Evolutionary conservation across 495 filamentous ascomycete genomes (phyloP).

Genomic region (Polyplosphaeria fusca): DNA sequence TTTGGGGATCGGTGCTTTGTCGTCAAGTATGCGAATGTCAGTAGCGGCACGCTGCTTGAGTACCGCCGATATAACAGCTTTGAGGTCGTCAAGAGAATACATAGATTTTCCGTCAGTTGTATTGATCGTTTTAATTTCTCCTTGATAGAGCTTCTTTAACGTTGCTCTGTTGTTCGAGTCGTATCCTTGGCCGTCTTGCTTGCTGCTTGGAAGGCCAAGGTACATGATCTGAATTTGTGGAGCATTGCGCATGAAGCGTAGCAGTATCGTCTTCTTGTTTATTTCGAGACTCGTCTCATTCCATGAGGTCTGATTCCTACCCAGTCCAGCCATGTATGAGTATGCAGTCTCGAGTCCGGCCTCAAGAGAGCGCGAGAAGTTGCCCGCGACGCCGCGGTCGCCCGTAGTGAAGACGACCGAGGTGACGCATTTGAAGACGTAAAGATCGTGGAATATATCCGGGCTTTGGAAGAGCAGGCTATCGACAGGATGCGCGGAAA

Average conservation of each 20-base stretch:
- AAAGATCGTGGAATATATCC: constrained; percentile 21
- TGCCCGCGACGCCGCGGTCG: constrained; percentile 7
- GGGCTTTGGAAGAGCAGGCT: constrained; percentile 19
- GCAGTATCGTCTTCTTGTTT: not conserved
- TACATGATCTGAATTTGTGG: constrained; percentile 13
- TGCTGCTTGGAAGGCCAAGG: constrained; percentile 16
- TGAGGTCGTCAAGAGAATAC: constrained; percentile 3
- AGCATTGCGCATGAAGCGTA: constrained; percentile 3
- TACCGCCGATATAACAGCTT: not conserved
- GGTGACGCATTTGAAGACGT: constrained; percentile 24
- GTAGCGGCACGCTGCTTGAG: constrained; percentile 1
- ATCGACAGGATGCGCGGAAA: constrained; percentile 12
- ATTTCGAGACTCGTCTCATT: constrained; percentile 1
- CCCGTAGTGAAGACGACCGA: constrained; percentile 21
- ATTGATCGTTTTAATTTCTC: constrained; percentile 35
- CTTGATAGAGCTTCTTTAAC: constrained; percentile 56
- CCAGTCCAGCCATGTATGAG: constrained; percentile 9
- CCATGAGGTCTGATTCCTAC: not conserved
- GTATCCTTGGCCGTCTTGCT: constrained; percentile 8
- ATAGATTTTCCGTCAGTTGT: not conserved
- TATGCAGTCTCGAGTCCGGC: constrained; percentile 12
- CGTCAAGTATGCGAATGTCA: constrained; percentile 15
- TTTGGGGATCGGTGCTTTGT: constrained; percentile 5
- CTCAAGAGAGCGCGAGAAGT: constrained; percentile 12
- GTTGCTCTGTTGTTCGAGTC: constrained; percentile 54